Conservation (phyloP, 2,329 filamentous ascomycete genomes). For the Parascedosporium putredinis region DNA sequence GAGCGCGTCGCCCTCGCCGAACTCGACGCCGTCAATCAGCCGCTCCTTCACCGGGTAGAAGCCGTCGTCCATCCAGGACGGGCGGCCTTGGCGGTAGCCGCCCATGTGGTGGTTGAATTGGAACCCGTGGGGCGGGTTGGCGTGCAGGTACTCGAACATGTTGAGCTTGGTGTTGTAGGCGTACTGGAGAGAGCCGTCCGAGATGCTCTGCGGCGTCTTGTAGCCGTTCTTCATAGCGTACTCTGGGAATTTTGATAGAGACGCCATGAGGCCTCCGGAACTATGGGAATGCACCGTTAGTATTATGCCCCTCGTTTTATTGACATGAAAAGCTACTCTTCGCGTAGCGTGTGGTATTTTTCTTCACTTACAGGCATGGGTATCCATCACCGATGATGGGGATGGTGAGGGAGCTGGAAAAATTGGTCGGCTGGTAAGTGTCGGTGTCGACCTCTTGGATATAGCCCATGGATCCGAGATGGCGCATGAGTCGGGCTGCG, state of each 20-base stretch:
- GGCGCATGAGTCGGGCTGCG: slow-evolving; percentile 22
- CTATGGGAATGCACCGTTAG: neutral
- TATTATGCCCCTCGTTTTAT: too few relatives aligned
- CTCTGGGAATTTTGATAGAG: slow-evolving; percentile 18
- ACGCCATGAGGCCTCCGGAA: neutral
- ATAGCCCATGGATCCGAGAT: slow-evolving; percentile 28
- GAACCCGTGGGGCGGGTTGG: slow-evolving; percentile 17
- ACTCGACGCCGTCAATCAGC: slow-evolving; percentile 19
- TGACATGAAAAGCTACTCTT: too few relatives aligned
- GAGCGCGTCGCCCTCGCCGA: slow-evolving; percentile 16
- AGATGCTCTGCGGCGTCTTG: slow-evolving; percentile 19
- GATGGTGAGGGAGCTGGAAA: slow-evolving; percentile 23
- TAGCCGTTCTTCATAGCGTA: slow-evolving; percentile 19
- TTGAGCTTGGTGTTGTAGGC: slow-evolving; percentile 24
- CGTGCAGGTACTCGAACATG: slow-evolving; percentile 23
- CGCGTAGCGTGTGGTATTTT: too few relatives aligned
- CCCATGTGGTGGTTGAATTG: slow-evolving; percentile 28
- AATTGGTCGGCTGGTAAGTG: slow-evolving; percentile 27
- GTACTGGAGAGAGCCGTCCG: slow-evolving; percentile 20
- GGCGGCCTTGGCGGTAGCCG: slow-evolving; percentile 23
- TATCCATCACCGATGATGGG: slow-evolving; percentile 25
- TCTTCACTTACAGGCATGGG: slow-evolving; percentile 17
- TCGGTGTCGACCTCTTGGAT: slow-evolving; percentile 24
- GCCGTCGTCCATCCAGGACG: slow-evolving; percentile 23
- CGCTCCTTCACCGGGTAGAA: slow-evolving; percentile 25